Evolutionary conservation across 108 stramenopile species (phyloP).

Genomic region (Schizochytrium sp.): DNA sequence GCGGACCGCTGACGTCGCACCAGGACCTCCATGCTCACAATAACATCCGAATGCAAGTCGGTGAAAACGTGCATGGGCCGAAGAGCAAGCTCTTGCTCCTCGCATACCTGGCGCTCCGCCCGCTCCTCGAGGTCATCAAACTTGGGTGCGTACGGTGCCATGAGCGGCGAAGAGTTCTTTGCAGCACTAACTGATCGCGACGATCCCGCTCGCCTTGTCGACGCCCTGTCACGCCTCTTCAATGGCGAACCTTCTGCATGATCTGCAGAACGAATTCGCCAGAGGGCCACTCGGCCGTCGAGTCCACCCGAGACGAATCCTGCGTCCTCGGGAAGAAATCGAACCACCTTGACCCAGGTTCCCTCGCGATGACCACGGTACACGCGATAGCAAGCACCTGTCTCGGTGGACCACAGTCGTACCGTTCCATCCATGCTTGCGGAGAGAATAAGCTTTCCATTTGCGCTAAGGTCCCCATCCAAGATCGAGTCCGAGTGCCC

Average conservation of each 20-base stretch:
- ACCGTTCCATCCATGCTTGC: slow-evolving; percentile 14
- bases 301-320: background rate
- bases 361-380: background rate
- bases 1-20: background rate
- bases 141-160: no score
- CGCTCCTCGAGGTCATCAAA: no score
- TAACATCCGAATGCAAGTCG: background rate
- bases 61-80: background rate
- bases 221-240: background rate
- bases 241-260: background rate
- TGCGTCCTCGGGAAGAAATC: background rate
- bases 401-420: background rate
- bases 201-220: no score
- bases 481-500: slow-evolving; percentile 28
- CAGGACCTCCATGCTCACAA: background rate
- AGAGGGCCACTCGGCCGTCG: background rate
- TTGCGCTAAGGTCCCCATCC: slow-evolving; percentile 10
- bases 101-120: background rate
- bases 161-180: no score
- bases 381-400: background rate
- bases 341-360: background rate
- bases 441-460: slow-evolving; percentile 18
- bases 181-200: no score
- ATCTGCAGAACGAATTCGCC: background rate
- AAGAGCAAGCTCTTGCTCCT: background rate